Evolutionary conservation across 768 basidiomycete species (phyloP), one percentile per base, ranked within the genome.

Genomic region (Jaapia argillacea): DNA sequence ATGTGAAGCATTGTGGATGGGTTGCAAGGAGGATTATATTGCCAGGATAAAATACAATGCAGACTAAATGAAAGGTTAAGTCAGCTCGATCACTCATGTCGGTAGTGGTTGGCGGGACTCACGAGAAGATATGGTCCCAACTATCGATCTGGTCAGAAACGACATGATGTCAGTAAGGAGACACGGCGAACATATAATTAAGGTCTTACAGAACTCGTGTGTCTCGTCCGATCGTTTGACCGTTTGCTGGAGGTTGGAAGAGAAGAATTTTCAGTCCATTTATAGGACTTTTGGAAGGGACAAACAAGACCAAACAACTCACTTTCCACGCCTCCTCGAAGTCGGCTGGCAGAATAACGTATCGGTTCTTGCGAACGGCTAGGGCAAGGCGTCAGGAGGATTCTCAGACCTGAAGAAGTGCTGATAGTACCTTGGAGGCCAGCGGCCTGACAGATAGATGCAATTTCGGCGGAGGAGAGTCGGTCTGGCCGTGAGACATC

Each of bases 271-370:
- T 50, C 54, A 61, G 54, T 54, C 55, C 40, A 59, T 58, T 62
- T 62, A 59, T 54, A 52, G 54, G 52, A 40, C 44, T 47, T 40
- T 48, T 50, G 40, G 42, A 52, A 27, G 40, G 26, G 51, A 53
- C 31, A 45, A 49, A 51, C 47, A 48, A 56, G 66, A 74, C 73
- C 71, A 58, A 82, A 79, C 51, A 74, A 77, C 87, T 57, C 52
- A 94, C 92, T 75, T 97, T 98, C 93, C 93, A 99, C 58, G 92
- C 92, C 63, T 98, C 94, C 60, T 99, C 96, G 55, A 99, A 98
- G 74, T 99, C 96, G 12, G 85, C 77, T 0, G 96, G 94, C 18
- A 98, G 69, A 58, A 99, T 93, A 37, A 99, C 79, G 66, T 99
- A 99, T 57, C 94, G 85, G 63, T 98, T 97, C 70, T 97, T 97